Conservation (phyloP, 805 yeast genomes). For the Debaryomyces prosopidis region DNA sequence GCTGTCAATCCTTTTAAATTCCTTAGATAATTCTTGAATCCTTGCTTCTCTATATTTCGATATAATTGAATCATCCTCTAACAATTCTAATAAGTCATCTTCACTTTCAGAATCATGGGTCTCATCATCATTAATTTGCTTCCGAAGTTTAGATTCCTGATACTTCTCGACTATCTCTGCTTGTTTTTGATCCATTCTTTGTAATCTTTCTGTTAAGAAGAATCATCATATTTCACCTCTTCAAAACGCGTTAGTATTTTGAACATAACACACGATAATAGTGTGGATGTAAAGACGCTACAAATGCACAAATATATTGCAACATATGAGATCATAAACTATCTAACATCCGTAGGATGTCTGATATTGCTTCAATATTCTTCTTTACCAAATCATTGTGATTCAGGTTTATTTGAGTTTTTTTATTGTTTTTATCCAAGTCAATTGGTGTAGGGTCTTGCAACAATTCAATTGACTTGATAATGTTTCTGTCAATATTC, state of each 20-base stretch:
- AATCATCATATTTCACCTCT: background rate
- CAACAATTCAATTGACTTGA: conserved; percentile 23
- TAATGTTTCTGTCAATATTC: conserved; percentile 28
- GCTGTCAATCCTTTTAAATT: conserved; percentile 37
- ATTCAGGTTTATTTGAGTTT: background rate
- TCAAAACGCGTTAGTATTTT: conserved; percentile 3
- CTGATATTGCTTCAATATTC: conserved; percentile 17
- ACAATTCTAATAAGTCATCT: conserved; percentile 50
- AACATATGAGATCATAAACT: conserved; percentile 1
- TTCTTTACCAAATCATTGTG: conserved; percentile 17
- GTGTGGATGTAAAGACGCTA: too few species aligned
- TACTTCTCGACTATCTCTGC: conserved; percentile 42
- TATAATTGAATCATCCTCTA: conserved; percentile 44
- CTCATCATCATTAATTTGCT: conserved; percentile 33
- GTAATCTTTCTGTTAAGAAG: background rate
- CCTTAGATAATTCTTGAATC: conserved; percentile 53
- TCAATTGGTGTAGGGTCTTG: conserved; percentile 5
- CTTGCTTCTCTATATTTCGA: conserved; percentile 62
- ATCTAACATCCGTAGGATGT: conserved; percentile 13
- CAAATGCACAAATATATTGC: too few species aligned
- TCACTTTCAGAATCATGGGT: conserved; percentile 30
- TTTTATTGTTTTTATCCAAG: background rate
- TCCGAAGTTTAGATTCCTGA: conserved; percentile 39
- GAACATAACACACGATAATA: conserved; percentile 3
- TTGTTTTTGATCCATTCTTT: conserved; percentile 31